Percentiles rank a stretch among this genome's conserved stretches.
phyloP scores from a whole-genome alignment of 805 yeast genomes.

The Starmera dryadoides region DNA sequence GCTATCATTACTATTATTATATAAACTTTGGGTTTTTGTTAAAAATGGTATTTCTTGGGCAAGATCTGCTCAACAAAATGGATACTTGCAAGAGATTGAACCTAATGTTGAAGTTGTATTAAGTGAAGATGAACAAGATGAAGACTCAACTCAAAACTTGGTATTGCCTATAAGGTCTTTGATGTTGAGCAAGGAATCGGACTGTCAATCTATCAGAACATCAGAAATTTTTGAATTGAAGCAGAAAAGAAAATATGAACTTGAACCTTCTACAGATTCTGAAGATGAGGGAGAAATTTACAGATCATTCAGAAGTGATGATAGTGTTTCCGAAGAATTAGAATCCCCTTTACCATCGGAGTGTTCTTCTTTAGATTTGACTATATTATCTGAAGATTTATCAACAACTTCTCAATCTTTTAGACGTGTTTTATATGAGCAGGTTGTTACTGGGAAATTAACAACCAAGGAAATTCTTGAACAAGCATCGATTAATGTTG shows the following conservation, averaged over 20 bases:
- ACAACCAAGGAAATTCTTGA: not conserved
- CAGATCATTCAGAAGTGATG: not conserved
- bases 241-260: not conserved
- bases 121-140: not conserved
- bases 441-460: no score
- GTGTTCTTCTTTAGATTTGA: slow-evolving; percentile 6
- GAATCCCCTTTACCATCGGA: not conserved
- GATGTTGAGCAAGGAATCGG: no score
- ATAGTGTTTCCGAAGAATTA: not conserved
- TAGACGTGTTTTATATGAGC: not conserved
- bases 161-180: no score
- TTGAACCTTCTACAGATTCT: not conserved
- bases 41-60: no score
- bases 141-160: not conserved
- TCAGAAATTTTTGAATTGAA: not conserved
- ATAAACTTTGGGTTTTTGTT: no score
- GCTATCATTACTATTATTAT: no score
- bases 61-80: no score
- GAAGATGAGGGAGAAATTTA: not conserved
- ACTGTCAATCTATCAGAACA: not conserved
- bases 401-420: not conserved
- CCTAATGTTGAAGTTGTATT: not conserved
- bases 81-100: no score
- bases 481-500: not conserved
- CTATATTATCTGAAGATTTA: slow-evolving; percentile 12